Conservation (phyloP, 495 filamentous ascomycete species). For the Bacidia gigantensis region DNA sequence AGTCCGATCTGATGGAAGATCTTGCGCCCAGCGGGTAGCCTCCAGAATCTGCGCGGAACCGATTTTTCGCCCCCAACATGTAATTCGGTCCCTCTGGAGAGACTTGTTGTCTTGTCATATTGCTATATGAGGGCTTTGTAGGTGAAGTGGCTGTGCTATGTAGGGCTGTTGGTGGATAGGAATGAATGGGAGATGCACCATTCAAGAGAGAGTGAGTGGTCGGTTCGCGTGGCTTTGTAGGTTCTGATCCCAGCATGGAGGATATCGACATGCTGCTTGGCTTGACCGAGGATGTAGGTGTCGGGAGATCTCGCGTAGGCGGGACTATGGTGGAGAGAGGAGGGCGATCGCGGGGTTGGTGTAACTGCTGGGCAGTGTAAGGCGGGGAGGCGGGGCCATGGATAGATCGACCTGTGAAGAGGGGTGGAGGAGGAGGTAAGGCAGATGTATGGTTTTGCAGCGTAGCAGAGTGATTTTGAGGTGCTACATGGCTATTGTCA, state of each 20-base stretch:
- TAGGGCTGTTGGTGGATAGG: conserved; percentile 12
- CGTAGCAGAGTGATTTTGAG: background rate
- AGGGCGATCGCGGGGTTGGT: conserved; percentile 22
- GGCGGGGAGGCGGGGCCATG: conserved; percentile 46
- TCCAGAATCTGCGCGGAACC: conserved; percentile 34
- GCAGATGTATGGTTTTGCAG: background rate
- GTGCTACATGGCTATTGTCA: background rate
- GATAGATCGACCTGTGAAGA: conserved; percentile 42
- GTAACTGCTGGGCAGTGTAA: conserved; percentile 28
- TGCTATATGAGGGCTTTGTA: conserved; percentile 29
- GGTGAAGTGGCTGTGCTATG: conserved; percentile 9
- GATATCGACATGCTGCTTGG: conserved; percentile 92
- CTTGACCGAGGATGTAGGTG: conserved; percentile 33
- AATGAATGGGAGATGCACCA: background rate
- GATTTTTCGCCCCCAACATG: conserved; percentile 23
- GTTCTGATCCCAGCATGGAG: conserved; percentile 60
- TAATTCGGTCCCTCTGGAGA: conserved; percentile 51
- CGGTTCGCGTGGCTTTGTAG: conserved; percentile 50
- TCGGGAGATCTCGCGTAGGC: conserved; percentile 37
- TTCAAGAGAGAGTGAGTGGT: conserved; percentile 20
- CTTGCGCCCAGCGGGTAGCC: conserved; percentile 23
- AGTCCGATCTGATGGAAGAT: conserved; percentile 1
- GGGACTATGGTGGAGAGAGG: conserved; percentile 28
- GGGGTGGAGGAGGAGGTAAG: conserved; percentile 27
- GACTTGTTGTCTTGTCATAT: conserved; percentile 51